Conservation (phyloP, 1,284 basidiomycete genomes). For the Boletus mariae region DNA sequence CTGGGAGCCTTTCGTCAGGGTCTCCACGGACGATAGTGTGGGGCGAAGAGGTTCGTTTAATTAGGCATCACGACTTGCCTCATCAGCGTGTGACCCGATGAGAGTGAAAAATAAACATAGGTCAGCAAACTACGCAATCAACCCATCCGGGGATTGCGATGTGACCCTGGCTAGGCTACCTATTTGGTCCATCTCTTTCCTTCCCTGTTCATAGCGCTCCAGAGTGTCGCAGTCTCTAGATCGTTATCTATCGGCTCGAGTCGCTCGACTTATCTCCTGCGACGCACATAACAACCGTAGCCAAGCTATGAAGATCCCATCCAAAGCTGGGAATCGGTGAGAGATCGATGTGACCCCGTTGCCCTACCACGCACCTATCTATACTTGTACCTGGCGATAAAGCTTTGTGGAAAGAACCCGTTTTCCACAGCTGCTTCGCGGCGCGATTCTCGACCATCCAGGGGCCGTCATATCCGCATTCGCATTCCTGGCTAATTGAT, state of each 20-base stretch:
- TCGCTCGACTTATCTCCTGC: constrained; percentile 8
- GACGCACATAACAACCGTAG: constrained; percentile 4
- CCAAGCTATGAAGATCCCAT: constrained; percentile 9
- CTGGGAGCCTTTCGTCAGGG: background rate
- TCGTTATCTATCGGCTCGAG: constrained; percentile 1
- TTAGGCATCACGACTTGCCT: constrained; percentile 6
- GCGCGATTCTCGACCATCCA: constrained; percentile 5
- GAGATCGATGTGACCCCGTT: background rate
- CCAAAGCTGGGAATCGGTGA: constrained; percentile 1
- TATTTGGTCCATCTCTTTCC: constrained; percentile 11
- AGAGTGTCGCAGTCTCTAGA: constrained; percentile 1
- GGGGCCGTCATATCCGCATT: constrained; percentile 5
- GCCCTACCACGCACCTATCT: constrained; percentile 5
- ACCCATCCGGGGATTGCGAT: constrained; percentile 7
- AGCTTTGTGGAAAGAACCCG: constrained; percentile 7
- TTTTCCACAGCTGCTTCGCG: constrained; percentile 2
- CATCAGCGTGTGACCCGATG: constrained; percentile 2
- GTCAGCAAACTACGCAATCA: constrained; percentile 12
- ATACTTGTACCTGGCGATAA: constrained; percentile 5
- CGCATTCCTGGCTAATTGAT: constrained; percentile 1
- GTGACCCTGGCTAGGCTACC: constrained; percentile 3
- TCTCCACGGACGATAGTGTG: background rate
- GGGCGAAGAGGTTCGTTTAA: background rate
- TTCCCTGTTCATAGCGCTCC: constrained; percentile 8
- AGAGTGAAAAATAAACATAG: constrained; percentile 4